Conservation (phyloP, 371 early-diverging fungal species). For the Blastocladiella emersonii region DNA sequence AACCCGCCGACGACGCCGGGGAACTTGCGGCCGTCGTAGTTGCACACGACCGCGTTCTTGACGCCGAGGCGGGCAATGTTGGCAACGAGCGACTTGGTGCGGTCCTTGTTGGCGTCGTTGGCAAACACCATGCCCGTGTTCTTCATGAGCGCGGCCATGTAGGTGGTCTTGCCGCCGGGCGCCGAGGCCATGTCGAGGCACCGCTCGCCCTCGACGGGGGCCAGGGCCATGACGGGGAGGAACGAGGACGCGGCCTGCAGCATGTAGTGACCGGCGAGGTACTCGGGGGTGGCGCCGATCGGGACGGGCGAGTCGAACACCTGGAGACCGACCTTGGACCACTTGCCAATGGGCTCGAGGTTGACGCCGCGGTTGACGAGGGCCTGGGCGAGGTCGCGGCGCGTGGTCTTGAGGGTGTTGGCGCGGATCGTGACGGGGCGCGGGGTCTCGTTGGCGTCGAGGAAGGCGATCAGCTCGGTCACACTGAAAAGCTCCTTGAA, state of each 20-base stretch:
- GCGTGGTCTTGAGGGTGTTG: constrained; percentile 89
- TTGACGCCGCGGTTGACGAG: constrained; percentile 94
- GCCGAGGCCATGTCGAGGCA: constrained; percentile 99
- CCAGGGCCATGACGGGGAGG: constrained; percentile 94
- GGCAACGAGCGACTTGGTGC: constrained; percentile 77
- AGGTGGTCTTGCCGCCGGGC: constrained; percentile 99
- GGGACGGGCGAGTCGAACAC: constrained; percentile 86
- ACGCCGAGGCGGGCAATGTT: constrained; percentile 95
- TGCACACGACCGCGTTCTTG: constrained; percentile 88
- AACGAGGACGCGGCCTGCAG: constrained; percentile 97
- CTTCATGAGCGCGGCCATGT: constrained; percentile 87
- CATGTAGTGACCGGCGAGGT: constrained; percentile 99
- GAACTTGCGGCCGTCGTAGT: constrained; percentile 93
- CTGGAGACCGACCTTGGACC: constrained; percentile 80
- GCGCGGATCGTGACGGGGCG: constrained; percentile 95
- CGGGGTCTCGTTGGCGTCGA: constrained; percentile 96
- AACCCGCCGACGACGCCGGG: constrained; percentile 89
- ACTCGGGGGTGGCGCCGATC: constrained; percentile 97
- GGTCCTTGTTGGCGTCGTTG: constrained; percentile 93
- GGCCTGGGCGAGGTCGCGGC: constrained; percentile 89
- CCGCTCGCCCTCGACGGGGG: constrained; percentile 81
- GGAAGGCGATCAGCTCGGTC: constrained; percentile 89
- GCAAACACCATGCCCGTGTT: constrained; percentile 97
- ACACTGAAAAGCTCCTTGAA: constrained; percentile 81
- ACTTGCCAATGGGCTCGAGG: constrained; percentile 92